Evolutionary conservation across 495 filamentous ascomycete species (phyloP), one percentile per base, ranked within the genome.

Genomic region (Aspergillus baeticus): DNA sequence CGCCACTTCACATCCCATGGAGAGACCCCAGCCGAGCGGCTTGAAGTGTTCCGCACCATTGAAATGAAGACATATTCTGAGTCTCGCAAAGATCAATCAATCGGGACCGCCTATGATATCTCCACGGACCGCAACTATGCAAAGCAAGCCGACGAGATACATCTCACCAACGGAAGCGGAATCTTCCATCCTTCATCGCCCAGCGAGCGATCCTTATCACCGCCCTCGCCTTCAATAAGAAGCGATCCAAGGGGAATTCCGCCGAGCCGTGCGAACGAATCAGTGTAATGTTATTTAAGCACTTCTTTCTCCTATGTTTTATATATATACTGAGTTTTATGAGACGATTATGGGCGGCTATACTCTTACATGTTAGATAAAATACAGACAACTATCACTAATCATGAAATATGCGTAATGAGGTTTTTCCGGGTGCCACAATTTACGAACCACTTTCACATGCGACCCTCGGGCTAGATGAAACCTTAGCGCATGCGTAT

Each of bases 41-140:
- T 66, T 1, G 60, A 60, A 15, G 61, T 69, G 10, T 21, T 64
- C 14, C 62, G 64, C 7, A 67, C 67, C 6, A 37, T 57, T 0
- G 54, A 57, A 29, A 29, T 57, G 45, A 42, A 57, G 22, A 43
- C 54, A 2, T 42, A 43, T 10, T 35, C 45, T 5, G 44, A 56
- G 35, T 38, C 4, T 15, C 35, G 45, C 11, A 33, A 23, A 29
- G 42, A 49, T 5, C n/a, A 44, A 10, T 5, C 36, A 4, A 36
- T 49, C 2, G 45, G 45, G 6, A 57, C 33, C 33, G 26, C 29
- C 1, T 57, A 21, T 20, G 26, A 49, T 23, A 44, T 57, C 14
- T 54, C 51, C 29, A 47, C 44, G 4, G 54, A 53, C 29, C 35
- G n/a, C 50, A 36, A 14, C 36, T 17, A 29, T 13, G 50, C 41